Conservation (phyloP, 2,329 filamentous ascomycete species). For the Fusarium sp. region DNA sequence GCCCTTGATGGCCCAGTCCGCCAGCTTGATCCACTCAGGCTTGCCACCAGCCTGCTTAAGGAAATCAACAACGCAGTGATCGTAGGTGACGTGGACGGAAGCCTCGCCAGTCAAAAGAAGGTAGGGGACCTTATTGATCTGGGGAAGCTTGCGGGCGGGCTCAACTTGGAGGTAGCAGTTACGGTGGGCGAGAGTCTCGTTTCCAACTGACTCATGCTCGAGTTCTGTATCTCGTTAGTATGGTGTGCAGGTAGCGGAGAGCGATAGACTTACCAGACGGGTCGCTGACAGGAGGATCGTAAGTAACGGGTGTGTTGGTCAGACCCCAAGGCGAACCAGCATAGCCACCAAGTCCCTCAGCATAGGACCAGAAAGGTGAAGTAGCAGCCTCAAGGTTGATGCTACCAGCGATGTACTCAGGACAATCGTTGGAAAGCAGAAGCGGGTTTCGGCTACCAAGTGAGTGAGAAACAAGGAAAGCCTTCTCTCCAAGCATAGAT, state of each 20-base stretch:
- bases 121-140: constrained; percentile 32
- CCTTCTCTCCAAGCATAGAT: constrained; percentile 29
- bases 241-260: not conserved
- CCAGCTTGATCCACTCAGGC: constrained; percentile 31
- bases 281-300: constrained; percentile 26
- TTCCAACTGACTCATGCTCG: constrained; percentile 13
- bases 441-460: constrained; percentile 29
- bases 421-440: constrained; percentile 32
- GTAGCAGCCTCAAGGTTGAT: constrained; percentile 37
- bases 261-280: constrained; percentile 18
- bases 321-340: constrained; percentile 26
- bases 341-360: constrained; percentile 25
- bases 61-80: constrained; percentile 29
- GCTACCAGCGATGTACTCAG: constrained; percentile 26
- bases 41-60: constrained; percentile 28
- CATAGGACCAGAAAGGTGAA: constrained; percentile 34
- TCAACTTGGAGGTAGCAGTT: constrained; percentile 33
- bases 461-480: constrained; percentile 36
- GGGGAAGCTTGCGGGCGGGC: constrained; percentile 27
- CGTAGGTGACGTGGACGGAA: constrained; percentile 26
- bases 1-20: constrained; percentile 22
- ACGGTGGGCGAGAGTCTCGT: constrained; percentile 25
- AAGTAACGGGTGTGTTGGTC: constrained; percentile 28
- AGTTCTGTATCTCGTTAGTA: constrained; percentile 18
- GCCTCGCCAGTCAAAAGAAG: constrained; percentile 32